A percentile compares a stretch with the other conserved stretches of the same genome.
phyloP scores from a whole-genome alignment of 768 basidiomycete species.

The Trametopsis cervina region DNA sequence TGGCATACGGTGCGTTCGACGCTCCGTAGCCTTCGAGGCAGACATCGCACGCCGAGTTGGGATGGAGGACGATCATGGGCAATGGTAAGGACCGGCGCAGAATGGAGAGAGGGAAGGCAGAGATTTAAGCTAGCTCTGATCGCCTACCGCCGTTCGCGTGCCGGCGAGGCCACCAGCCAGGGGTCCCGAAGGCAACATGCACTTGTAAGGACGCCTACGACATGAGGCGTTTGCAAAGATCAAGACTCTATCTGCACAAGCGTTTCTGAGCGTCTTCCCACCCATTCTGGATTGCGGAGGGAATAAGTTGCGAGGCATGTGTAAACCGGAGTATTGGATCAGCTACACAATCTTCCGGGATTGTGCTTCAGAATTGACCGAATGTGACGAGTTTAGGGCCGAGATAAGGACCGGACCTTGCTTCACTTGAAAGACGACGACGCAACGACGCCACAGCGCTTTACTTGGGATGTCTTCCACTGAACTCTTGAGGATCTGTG shows the following conservation, averaged over 20 bases:
- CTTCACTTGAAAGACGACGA: conserved; percentile 11
- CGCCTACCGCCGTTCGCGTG: conserved; percentile 25
- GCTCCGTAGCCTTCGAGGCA: conserved; percentile 61
- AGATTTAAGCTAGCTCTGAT: conserved; percentile 17
- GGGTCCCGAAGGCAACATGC: conserved; percentile 17
- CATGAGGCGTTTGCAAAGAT: conserved; percentile 21
- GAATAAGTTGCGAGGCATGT: conserved; percentile 12
- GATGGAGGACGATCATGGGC: conserved; percentile 61
- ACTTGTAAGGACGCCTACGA: conserved; percentile 8
- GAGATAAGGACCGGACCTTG: conserved; percentile 22
- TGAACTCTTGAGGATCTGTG: not conserved
- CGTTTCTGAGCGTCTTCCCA: conserved; percentile 13
- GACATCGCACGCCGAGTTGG: conserved; percentile 67
- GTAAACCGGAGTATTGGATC: conserved; percentile 15
- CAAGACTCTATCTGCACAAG: conserved; percentile 19
- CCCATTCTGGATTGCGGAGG: conserved; percentile 11
- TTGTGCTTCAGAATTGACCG: conserved; percentile 10
- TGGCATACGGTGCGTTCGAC: conserved; percentile 52
- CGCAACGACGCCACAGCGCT: not conserved
- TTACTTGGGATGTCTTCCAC: not conserved
- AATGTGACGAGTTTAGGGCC: conserved; percentile 10
- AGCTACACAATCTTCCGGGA: conserved; percentile 10
- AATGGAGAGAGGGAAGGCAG: conserved; percentile 15
- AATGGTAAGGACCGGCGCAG: conserved; percentile 22
- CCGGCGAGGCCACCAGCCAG: conserved; percentile 19